These are phyloP conservation scores for Saccharomycopsis crataegensis DNA, from an alignment of 1,139 yeast species.

Conservation along the genomic window DNA sequence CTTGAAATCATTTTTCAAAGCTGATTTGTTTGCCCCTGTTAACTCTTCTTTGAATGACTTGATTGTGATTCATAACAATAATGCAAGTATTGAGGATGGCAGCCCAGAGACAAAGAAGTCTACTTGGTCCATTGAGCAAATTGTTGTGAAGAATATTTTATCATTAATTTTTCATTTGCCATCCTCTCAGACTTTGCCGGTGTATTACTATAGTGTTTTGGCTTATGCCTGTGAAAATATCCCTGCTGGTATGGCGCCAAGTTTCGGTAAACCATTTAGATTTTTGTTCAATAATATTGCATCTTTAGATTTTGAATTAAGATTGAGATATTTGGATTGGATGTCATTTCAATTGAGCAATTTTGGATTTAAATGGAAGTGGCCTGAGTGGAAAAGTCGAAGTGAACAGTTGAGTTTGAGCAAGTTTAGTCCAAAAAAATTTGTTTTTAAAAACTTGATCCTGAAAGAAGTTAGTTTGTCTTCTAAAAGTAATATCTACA, in stretches of 20 bases:
- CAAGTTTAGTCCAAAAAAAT: constrained; percentile 63
- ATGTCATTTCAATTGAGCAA: constrained; percentile 88
- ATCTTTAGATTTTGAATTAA: constrained; percentile 67
- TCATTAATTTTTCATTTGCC: constrained; percentile 77
- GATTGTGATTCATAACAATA: constrained; percentile 32
- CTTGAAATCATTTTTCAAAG: constrained; percentile 65
- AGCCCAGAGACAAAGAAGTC: constrained; percentile 27
- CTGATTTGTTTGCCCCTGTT: constrained; percentile 70
- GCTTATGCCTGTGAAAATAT: constrained; percentile 83
- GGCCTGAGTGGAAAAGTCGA: constrained; percentile 88
- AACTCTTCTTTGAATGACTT: constrained; percentile 78
- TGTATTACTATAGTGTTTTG: constrained; percentile 80
- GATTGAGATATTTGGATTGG: constrained; percentile 79
- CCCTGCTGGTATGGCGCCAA: constrained; percentile 90
- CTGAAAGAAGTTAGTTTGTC: constrained; percentile 79
- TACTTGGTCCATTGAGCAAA: constrained; percentile 89
- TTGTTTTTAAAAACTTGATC: constrained; percentile 71
- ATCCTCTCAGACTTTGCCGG: constrained; percentile 51
- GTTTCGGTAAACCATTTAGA: constrained; percentile 88
- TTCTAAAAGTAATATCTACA: constrained; percentile 59
- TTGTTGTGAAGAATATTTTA: constrained; percentile 76
- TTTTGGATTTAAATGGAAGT: constrained; percentile 94
- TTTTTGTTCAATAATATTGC: constrained; percentile 66
- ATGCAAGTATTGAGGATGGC: constrained; percentile 29
- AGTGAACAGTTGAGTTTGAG: constrained; percentile 33